Evolutionary conservation across 345 rosid genomes (phyloP).

Genomic region (Noccaea caerulescens): DNA sequence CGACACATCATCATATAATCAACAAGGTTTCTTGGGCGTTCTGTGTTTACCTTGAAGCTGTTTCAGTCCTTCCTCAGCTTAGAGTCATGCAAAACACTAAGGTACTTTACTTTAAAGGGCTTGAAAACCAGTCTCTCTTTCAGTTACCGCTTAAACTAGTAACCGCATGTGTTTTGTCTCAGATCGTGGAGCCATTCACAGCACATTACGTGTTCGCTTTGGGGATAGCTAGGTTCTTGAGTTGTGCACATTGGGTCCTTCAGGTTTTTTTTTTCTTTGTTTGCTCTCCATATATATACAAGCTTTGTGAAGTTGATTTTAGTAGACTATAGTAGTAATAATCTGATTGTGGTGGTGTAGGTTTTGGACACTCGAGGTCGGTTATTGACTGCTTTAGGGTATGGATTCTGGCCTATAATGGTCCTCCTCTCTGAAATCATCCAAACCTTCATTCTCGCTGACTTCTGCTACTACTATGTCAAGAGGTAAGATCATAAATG

Average conservation of each 20-base stretch:
- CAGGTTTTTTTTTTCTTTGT: constrained; percentile 53
- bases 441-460: constrained; percentile 90
- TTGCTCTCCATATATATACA: background rate
- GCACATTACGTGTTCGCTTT: constrained; percentile 91
- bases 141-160: background rate
- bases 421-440: constrained; percentile 83
- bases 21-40: constrained; percentile 85
- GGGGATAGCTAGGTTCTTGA: constrained; percentile 90
- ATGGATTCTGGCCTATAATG: constrained; percentile 88
- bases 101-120: constrained; percentile 44
- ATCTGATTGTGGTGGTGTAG: constrained; percentile 43
- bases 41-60: constrained; percentile 92
- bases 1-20: constrained; percentile 67
- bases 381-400: constrained; percentile 76
- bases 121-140: background rate
- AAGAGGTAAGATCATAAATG: constrained; percentile 52
- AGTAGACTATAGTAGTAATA: background rate
- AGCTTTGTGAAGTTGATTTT: background rate
- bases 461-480: constrained; percentile 88
- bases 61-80: constrained; percentile 86
- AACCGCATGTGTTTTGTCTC: constrained; percentile 28
- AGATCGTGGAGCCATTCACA: constrained; percentile 97
- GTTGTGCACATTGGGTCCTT: constrained; percentile 95
- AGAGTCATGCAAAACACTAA: constrained; percentile 92
- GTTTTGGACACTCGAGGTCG: constrained; percentile 83